Conservation (phyloP, 1,139 yeast species). For the Candida sojae region DNA sequence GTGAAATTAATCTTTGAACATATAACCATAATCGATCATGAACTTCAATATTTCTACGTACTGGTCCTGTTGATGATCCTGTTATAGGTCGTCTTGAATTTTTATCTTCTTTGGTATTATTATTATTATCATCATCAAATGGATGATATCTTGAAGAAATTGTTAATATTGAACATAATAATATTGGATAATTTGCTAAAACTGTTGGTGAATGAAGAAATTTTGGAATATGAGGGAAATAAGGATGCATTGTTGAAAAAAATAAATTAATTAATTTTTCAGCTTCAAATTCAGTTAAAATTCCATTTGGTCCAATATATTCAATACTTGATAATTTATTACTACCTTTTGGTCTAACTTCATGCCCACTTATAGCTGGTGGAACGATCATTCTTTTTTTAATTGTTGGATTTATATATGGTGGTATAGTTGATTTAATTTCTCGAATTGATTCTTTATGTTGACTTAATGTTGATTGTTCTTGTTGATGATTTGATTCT, state of each 20-base stretch:
- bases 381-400: constrained; percentile 22
- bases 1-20: constrained; percentile 79
- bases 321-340: constrained; percentile 59
- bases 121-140: constrained; percentile 27
- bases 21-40: constrained; percentile 84
- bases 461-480: not conserved
- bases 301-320: constrained; percentile 61
- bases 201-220: constrained; percentile 68
- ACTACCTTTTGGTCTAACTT: constrained; percentile 54
- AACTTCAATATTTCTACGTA: constrained; percentile 55
- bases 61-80: constrained; percentile 21
- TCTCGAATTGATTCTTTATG: not conserved
- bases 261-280: constrained; percentile 61
- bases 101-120: too few species aligned
- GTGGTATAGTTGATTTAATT: constrained; percentile 13
- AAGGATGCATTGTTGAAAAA: constrained; percentile 82
- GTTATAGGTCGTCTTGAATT: constrained; percentile 17
- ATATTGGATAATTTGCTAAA: constrained; percentile 75
- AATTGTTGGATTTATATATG: constrained; percentile 16
- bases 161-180: constrained; percentile 77
- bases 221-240: constrained; percentile 81
- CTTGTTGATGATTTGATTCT: not conserved
- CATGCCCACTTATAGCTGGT: constrained; percentile 48
- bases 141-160: constrained; percentile 76
- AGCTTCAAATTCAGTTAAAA: constrained; percentile 70